phyloP scores from a whole-genome alignment of 2,329 filamentous ascomycete species.

The Alternaria viburni region DNA sequence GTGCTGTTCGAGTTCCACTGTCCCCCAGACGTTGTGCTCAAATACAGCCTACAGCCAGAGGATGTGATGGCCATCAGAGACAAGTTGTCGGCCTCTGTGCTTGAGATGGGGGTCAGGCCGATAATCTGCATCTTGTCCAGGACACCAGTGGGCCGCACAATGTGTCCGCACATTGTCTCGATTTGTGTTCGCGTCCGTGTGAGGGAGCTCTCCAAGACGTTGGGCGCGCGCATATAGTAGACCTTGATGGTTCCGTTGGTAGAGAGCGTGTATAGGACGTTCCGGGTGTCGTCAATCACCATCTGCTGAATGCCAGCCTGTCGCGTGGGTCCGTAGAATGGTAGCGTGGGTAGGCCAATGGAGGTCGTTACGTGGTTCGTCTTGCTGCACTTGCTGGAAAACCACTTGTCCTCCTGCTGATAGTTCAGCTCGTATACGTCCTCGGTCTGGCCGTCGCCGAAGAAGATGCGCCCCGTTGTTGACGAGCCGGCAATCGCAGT shows the following conservation, averaged over 20 bases:
- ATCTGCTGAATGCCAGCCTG: constrained; percentile 77
- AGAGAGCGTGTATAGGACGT: constrained; percentile 89
- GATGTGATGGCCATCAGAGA: constrained; percentile 90
- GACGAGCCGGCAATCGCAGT: constrained; percentile 78
- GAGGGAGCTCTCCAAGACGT: constrained; percentile 61
- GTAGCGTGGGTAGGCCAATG: constrained; percentile 64
- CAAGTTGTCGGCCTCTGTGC: constrained; percentile 78
- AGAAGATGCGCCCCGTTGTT: constrained; percentile 89
- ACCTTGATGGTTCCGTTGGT: constrained; percentile 87
- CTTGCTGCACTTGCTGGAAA: constrained; percentile 84
- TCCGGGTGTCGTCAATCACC: constrained; percentile 85
- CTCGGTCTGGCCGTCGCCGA: constrained; percentile 78
- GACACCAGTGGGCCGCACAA: constrained; percentile 75
- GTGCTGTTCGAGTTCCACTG: constrained; percentile 64
- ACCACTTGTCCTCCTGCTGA: constrained; percentile 97
- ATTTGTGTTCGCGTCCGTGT: constrained; percentile 61
- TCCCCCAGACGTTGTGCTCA: constrained; percentile 84
- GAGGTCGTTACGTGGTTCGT: constrained; percentile 82
- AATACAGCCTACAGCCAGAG: constrained; percentile 88
- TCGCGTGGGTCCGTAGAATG: constrained; percentile 32
- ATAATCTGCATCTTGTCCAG: constrained; percentile 73
- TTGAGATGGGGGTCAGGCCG: constrained; percentile 83
- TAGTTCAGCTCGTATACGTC: constrained; percentile 95
- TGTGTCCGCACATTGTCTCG: constrained; percentile 79
- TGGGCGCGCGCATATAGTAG: constrained; percentile 77